A percentile compares a stretch with the other conserved stretches of the same genome.
phyloP scores from a whole-genome alignment of 306 rosid species.

The Gillenia trifoliata region DNA sequence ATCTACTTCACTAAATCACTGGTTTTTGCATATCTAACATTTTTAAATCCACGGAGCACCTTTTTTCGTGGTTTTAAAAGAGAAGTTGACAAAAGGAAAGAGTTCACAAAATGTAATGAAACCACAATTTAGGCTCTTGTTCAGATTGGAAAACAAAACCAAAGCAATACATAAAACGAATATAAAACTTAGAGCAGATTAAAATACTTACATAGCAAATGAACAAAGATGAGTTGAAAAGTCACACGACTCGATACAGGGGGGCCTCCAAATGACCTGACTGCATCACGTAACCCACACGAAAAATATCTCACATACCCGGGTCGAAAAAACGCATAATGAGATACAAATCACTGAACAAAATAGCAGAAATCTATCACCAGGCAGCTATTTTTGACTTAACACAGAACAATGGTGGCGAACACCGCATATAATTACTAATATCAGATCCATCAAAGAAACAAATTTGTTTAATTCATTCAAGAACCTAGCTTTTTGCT shows the following conservation, averaged over 20 bases:
- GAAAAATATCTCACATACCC: background rate
- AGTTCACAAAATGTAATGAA: background rate
- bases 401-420: background rate
- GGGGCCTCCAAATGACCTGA: background rate
- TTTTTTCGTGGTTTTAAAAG: background rate
- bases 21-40: background rate
- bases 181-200: background rate
- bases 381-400: background rate
- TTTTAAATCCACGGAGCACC: background rate
- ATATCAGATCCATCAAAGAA: background rate
- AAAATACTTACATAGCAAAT: constrained; percentile 2
- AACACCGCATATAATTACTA: background rate
- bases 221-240: background rate
- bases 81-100: rapidly evolving
- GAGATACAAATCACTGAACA: background rate
- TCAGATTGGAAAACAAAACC: background rate
- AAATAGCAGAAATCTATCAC: background rate
- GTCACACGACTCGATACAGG: background rate
- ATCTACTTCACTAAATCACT: background rate
- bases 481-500: background rate
- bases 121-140: background rate
- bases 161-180: background rate
- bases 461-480: background rate
- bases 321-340: background rate
- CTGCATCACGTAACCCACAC: background rate